Base-by-base conservation (phyloP, 2,329 filamentous ascomycete genomes). In the Elsinoe fawcettii region DNA sequence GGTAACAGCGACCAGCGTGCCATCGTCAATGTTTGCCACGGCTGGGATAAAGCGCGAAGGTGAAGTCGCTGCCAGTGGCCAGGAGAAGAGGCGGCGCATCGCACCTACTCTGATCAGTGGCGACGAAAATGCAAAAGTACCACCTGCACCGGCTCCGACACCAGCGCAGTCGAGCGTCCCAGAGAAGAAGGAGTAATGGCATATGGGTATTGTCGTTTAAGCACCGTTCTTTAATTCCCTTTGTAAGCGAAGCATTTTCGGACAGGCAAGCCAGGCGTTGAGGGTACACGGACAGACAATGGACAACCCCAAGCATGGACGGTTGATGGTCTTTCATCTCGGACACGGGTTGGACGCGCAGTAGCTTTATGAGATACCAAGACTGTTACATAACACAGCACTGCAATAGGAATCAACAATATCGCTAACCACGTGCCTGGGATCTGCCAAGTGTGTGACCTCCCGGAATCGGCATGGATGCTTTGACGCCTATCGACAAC, bases 11-110 rank as follows among this genome's bases (percentile, higher is more conserved):
- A 76, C 39, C 56, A 56, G 32, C 16, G 25, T 49, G 8, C 46
- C 59, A 16, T 34, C 34, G 34, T 4, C 27, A 30, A 30, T 9
- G 9, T 30, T 56, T 22, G 25, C 36, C 32, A 55, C 51, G 20
- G 55, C 61, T 25, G 65, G 64, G 25, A 58, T 62, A 9, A 65
- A 75, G 63, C 64, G 72, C 6, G 71, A 72, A 4, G 60, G 69
- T 16, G 67, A 72, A 2, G 65, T 69, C 32, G 67, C 65, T 1
- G 70, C 64, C 61, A 63, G 69, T 56, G 58, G 41, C 1, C 63
- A 64, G 47, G 71, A 69, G 14, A 78, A 77, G 69, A 70, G 71
- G 59, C 67, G 75, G 58, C 67, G 75, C 44, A 73, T 78, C 51
- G 73, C 73, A 14, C 75, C 75, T 2, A 77, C 74, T 34, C 69